Evolutionary conservation across 495 filamentous ascomycete species (phyloP).

Genomic region (Immersiella caudata): DNA sequence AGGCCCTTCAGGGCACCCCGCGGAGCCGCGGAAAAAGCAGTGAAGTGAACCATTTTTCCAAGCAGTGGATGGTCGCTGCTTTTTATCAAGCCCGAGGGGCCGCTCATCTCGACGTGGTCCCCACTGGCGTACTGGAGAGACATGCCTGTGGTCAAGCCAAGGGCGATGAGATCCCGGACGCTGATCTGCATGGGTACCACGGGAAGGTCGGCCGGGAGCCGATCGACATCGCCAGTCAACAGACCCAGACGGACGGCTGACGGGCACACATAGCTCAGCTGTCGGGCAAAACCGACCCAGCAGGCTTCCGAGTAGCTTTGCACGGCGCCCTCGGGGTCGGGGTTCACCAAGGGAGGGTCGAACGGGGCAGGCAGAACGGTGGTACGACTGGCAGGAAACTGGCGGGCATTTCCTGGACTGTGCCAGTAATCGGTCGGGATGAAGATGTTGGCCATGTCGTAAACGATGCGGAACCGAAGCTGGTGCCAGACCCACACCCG

Average conservation of each 20-base stretch:
- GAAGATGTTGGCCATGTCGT: neutral
- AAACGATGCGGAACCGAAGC: too few species aligned
- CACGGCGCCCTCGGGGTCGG: too few species aligned
- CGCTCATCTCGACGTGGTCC: neutral
- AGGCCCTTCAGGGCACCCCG: neutral
- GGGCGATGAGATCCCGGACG: neutral
- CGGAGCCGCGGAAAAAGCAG: neutral
- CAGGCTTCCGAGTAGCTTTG: too few species aligned
- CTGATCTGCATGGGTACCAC: too few species aligned
- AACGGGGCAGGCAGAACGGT: neutral
- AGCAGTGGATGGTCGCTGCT: neutral
- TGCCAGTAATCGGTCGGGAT: conserved; percentile 3
- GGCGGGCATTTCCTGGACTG: neutral
- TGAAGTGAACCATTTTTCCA: neutral
- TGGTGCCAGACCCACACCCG: too few species aligned
- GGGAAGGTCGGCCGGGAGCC: too few species aligned
- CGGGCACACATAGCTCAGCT: too few species aligned
- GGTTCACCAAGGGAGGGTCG: neutral
- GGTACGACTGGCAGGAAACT: neutral
- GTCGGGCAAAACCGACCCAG: too few species aligned
- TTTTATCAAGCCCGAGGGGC: neutral
- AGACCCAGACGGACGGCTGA: too few species aligned
- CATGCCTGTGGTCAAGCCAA: neutral
- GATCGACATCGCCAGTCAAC: too few species aligned
- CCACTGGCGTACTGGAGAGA: neutral